Evolutionary conservation across 805 yeast species (phyloP).

Genomic region (Teunomyces cretensis): DNA sequence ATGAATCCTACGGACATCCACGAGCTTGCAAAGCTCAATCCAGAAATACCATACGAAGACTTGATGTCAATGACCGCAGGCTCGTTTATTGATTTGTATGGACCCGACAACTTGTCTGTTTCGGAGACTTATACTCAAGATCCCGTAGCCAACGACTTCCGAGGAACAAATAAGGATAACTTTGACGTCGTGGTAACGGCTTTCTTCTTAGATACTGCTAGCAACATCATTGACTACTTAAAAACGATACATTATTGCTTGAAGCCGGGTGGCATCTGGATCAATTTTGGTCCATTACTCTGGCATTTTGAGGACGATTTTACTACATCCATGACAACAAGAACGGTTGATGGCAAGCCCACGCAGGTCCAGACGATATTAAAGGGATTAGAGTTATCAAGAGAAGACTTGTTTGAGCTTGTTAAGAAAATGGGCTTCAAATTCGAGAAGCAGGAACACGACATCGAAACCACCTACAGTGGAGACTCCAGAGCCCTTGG

Average conservation of each 20-base stretch:
- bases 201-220: constrained; percentile 65
- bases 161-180: constrained; percentile 33
- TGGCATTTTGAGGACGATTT: constrained; percentile 69
- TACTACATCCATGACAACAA: constrained; percentile 19
- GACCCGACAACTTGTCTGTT: constrained; percentile 41
- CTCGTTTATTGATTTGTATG: constrained; percentile 66
- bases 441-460: constrained; percentile 44
- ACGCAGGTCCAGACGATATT: constrained; percentile 32
- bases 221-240: constrained; percentile 58
- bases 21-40: constrained; percentile 29
- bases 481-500: constrained; percentile 52
- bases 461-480: constrained; percentile 52
- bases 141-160: constrained; percentile 39
- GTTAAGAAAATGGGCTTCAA: constrained; percentile 51
- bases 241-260: constrained; percentile 48
- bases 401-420: constrained; percentile 53
- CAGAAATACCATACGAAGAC: constrained; percentile 44
- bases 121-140: constrained; percentile 39
- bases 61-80: constrained; percentile 75
- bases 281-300: constrained; percentile 65
- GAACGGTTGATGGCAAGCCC: constrained; percentile 17
- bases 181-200: constrained; percentile 54
- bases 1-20: constrained; percentile 40
- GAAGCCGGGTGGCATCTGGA: constrained; percentile 51
- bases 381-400: constrained; percentile 59